A percentile compares a stretch with the other conserved stretches of the same genome.
Conservation (phyloP, 345 rosid species). For the Acer saccharum region DNA sequence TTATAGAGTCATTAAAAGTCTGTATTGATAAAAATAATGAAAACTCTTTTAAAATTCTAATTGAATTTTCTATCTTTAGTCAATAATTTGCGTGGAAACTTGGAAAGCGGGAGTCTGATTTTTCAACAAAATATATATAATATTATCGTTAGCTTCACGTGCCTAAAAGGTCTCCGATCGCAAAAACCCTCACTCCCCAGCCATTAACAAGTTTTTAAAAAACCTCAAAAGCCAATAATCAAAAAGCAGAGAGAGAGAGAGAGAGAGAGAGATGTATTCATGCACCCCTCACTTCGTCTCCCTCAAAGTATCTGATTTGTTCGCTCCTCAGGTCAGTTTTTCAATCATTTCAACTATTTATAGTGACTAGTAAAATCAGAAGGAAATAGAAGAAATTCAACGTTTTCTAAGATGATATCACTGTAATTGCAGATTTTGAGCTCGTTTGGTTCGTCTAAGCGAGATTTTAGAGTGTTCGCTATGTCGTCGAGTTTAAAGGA, state of each 20-base stretch:
- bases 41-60: too few species aligned
- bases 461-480: constrained; percentile 39
- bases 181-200: neutral
- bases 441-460: constrained; percentile 33
- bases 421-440: constrained; percentile 30
- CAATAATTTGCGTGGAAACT: neutral
- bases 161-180: neutral
- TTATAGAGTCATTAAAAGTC: too few species aligned
- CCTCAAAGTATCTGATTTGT: constrained; percentile 36
- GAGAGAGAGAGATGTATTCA: constrained; percentile 28
- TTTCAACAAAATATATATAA: neutral
- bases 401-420: too few species aligned
- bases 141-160: neutral
- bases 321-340: constrained; percentile 40
- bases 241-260: neutral
- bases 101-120: neutral
- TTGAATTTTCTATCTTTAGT: too few species aligned
- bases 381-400: neutral
- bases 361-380: neutral
- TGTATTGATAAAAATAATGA: too few species aligned
- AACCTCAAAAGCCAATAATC: too few species aligned
- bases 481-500: constrained; percentile 41
- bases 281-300: constrained; percentile 37
- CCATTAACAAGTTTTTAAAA: neutral
- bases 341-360: neutral